phyloP scores from a whole-genome alignment of 2,329 filamentous ascomycete genomes.

The Epichloe festucae region DNA sequence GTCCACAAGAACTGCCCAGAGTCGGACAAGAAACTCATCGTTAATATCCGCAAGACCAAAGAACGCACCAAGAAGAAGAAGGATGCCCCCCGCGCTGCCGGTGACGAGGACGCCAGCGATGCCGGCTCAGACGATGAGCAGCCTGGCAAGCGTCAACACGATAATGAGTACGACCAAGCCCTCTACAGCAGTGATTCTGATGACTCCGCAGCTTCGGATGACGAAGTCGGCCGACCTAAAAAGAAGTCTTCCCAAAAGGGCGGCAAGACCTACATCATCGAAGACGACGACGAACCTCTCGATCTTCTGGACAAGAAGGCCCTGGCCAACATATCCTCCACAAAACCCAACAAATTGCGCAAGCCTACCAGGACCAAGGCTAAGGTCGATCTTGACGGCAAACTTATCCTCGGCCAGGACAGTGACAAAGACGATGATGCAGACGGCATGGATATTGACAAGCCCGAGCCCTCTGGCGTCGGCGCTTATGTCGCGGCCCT shows the following conservation, averaged over 20 bases:
- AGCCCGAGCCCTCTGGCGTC: slow-evolving; percentile 47
- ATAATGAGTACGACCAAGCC: slow-evolving; percentile 92
- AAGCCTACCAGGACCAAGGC: slow-evolving; percentile 46
- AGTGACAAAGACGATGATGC: slow-evolving; percentile 32
- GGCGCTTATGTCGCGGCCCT: slow-evolving; percentile 59
- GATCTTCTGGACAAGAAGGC: slow-evolving; percentile 84
- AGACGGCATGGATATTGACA: slow-evolving; percentile 52
- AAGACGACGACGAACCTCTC: slow-evolving; percentile 88
- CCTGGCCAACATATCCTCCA: slow-evolving; percentile 85
- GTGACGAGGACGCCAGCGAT: slow-evolving; percentile 43
- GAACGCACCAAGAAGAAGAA: slow-evolving; percentile 87
- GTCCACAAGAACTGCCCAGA: slow-evolving; percentile 75
- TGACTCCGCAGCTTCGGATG: slow-evolving; percentile 36
- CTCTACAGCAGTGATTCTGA: slow-evolving; percentile 71
- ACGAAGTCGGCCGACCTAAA: slow-evolving; percentile 33
- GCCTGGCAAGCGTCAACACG: slow-evolving; percentile 47
- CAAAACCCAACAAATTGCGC: slow-evolving; percentile 59
- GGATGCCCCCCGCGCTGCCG: slow-evolving; percentile 48
- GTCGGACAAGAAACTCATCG: slow-evolving; percentile 75
- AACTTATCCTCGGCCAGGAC: slow-evolving; percentile 59
- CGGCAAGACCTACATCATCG: slow-evolving; percentile 73
- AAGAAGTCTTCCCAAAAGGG: slow-evolving; percentile 41
- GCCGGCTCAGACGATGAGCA: slow-evolving; percentile 33
- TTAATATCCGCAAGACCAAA: slow-evolving; percentile 90
- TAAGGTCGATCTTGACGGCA: slow-evolving; percentile 64